Base-by-base conservation (phyloP, 306 rosid species). In the Glycine latifolia region DNA sequence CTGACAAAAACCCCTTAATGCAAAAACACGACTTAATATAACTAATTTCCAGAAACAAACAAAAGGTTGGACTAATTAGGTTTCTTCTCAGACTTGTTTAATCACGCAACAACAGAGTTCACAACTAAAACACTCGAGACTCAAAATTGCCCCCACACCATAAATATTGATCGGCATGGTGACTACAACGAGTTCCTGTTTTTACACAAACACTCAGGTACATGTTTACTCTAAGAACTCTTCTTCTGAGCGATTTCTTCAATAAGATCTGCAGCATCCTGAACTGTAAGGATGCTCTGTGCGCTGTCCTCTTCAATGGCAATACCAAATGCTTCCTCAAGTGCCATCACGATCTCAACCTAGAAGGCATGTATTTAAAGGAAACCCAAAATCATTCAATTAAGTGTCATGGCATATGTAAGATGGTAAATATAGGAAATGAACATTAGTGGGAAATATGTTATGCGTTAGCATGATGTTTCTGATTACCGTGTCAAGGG, bases 291-390 rank as follows among this genome's bases (percentile, higher is more conserved):
- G 85, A 91, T 91, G 87, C 39, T 86, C 87, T 87, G 90, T 6
- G 97, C 94, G 26, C 90, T 91, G 5, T 91, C 97, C 78, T 91
- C 94, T 76, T 90, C 92, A 58, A 91, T 91, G 8, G 84, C 79
- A 8, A 91, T 88, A 44, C 91, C 97, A 55, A 91, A 91, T 79
- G 79, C 90, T 82, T 90, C 92, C 81, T 90, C 94, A 3, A 91
- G 97, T 14, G 89, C 92, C 92, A 91, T 91, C 39, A 91, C 91
- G 8, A 91, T 91, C 91, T 91, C 97, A 73, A 91, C 92, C 94
- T 91, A 71, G 41, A 56, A n/a, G 39, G 20, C n/a, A 68, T 56
- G 39, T 11, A 68, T 56, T 65, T 31, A 46, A 49, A 75, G n/a
- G 37, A 50, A 75, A 56, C 43, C 10, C 60, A 65, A 52, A 67